These are phyloP conservation scores for Diddensiella santjacobensis DNA, from an alignment of 805 yeast genomes.

Conservation along the genomic window DNA sequence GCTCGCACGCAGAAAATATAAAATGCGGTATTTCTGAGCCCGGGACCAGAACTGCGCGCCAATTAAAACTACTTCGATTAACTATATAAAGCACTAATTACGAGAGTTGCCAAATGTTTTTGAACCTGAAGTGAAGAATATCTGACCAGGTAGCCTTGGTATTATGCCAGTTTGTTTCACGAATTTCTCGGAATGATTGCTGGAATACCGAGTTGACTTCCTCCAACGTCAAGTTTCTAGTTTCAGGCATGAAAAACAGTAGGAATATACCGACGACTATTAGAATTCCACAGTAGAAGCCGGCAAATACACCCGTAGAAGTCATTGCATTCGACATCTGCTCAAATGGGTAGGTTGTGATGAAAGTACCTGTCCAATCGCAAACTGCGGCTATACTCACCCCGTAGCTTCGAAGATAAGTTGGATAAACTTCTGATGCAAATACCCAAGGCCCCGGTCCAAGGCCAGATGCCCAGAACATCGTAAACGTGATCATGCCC, in stretches of 20 bases:
- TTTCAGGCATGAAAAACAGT: constrained; percentile 40
- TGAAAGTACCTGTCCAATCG: constrained; percentile 25
- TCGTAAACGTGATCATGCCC: constrained; percentile 3
- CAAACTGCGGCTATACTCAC: constrained; percentile 3
- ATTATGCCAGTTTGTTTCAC: constrained; percentile 2
- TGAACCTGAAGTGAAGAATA: constrained; percentile 5
- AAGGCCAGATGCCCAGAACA: constrained; percentile 6
- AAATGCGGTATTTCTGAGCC: too few relatives aligned
- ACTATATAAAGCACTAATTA: too few relatives aligned
- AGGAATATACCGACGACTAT: not conserved
- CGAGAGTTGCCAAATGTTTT: constrained; percentile 5
- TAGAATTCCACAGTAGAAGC: not conserved
- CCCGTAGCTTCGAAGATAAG: constrained; percentile 6
- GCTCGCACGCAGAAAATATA: too few relatives aligned
- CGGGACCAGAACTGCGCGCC: too few relatives aligned
- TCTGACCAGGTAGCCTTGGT: constrained; percentile 5
- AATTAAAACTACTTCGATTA: too few relatives aligned
- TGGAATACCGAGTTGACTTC: constrained; percentile 33
- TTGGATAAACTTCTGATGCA: constrained; percentile 7
- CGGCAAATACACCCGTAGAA: constrained; percentile 4
- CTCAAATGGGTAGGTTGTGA: not conserved
- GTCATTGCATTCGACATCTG: constrained; percentile 2
- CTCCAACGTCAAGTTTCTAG: constrained; percentile 41
- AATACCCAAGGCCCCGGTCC: constrained; percentile 9
- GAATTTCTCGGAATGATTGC: constrained; percentile 1